Evolutionary conservation across 2,329 filamentous ascomycete genomes (phyloP).

Genomic region (Clonostachys sp.): DNA sequence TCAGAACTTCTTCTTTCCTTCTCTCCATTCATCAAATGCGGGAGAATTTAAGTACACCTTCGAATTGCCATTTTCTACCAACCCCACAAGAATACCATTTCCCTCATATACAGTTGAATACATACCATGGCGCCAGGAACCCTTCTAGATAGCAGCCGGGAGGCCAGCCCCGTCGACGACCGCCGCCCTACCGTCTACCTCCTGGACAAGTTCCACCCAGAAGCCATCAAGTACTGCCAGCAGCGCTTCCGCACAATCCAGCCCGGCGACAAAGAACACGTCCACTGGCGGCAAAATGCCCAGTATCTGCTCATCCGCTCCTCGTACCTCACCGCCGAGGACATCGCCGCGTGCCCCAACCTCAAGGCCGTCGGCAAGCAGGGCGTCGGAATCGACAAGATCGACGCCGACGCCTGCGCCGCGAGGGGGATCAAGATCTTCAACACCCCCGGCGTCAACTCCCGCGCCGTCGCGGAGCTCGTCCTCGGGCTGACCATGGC

Average conservation of each 20-base stretch:
- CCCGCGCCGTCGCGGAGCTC: conserved; percentile 32
- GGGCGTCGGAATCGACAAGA: conserved; percentile 40
- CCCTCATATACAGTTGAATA: neutral
- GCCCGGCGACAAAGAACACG: conserved; percentile 21
- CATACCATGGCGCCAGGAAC: conserved; percentile 6
- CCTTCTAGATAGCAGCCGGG: neutral
- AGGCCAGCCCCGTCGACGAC: conserved; percentile 9
- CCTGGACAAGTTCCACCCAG: conserved; percentile 29
- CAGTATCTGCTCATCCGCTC: conserved; percentile 29
- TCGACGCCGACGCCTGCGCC: conserved; percentile 31
- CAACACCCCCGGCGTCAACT: conserved; percentile 41
- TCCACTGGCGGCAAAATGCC: conserved; percentile 33
- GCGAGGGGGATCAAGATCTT: conserved; percentile 32
- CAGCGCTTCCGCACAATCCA: conserved; percentile 31
- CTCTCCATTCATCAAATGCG: too few relatives aligned
- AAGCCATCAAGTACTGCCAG: conserved; percentile 24
- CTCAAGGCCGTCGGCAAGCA: conserved; percentile 39
- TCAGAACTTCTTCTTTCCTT: too few relatives aligned
- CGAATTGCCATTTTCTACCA: too few relatives aligned
- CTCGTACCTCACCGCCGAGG: conserved; percentile 27
- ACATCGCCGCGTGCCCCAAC: conserved; percentile 24
- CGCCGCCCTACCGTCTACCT: conserved; percentile 27
- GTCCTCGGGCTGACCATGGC: conserved; percentile 26
- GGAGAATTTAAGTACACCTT: too few relatives aligned
- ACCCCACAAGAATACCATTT: neutral